Evolutionary conservation across 768 basidiomycete species (phyloP).

Genomic region (Termitomyces bulborhizus): DNA sequence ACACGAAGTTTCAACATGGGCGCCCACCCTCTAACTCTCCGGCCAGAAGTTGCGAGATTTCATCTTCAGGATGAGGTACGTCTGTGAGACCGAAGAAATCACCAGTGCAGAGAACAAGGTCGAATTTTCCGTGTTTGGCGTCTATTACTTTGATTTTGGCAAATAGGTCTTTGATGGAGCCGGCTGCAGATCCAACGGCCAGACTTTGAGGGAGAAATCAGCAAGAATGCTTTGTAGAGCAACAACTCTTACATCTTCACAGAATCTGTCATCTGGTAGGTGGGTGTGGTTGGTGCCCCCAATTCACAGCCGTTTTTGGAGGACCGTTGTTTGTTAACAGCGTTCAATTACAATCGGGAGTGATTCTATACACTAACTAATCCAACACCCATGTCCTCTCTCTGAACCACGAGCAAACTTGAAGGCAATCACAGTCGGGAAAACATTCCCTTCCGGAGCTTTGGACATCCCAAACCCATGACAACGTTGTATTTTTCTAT

Average conservation of each 20-base stretch:
- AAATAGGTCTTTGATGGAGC: slow-evolving; percentile 69
- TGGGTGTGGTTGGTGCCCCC: neutral
- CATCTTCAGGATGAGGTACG: slow-evolving; percentile 34
- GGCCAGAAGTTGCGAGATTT: slow-evolving; percentile 54
- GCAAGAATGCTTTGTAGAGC: neutral
- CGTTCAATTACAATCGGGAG: neutral
- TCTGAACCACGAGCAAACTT: too few relatives aligned
- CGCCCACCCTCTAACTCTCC: slow-evolving; percentile 61
- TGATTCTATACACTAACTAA: too few relatives aligned
- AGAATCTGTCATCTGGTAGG: slow-evolving; percentile 17
- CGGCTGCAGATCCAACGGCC: slow-evolving; percentile 75
- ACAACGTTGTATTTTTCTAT: neutral
- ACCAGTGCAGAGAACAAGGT: slow-evolving; percentile 74
- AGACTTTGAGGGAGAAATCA: slow-evolving; percentile 32
- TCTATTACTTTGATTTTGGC: slow-evolving; percentile 80
- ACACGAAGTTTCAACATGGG: neutral
- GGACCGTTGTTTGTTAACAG: slow-evolving; percentile 8
- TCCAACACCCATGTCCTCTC: too few relatives aligned
- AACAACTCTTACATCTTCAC: slow-evolving; percentile 29
- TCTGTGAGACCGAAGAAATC: slow-evolving; percentile 74
- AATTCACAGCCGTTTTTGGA: neutral
- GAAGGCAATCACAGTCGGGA: too few relatives aligned
- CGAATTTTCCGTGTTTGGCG: slow-evolving; percentile 90
- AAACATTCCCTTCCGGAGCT: neutral
- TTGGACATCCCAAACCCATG: neutral